Base-by-base conservation (phyloP, 2,329 filamentous ascomycete genomes). In the Claviceps humidiphila region DNA sequence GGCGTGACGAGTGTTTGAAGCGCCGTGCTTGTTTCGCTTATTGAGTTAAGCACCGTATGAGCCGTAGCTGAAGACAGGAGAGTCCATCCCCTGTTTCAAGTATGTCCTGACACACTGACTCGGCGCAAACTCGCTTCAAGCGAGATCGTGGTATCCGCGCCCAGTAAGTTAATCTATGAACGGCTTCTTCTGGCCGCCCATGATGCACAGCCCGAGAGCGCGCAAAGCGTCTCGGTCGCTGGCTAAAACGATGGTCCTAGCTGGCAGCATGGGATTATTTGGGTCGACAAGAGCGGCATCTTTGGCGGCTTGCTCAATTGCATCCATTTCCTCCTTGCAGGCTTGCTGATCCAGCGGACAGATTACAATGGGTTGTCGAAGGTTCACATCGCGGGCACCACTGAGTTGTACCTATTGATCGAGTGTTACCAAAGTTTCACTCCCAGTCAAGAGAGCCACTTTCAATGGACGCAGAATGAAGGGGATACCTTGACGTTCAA, bases 261-360 rank as follows among this genome's bases (percentile, higher is more conserved):
- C 84, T 1, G 93, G 90, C n/a, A 96, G 70, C 84, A 94, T 90
- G 0, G 90, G 93, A 56, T 94, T 88, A 56, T 93, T 87, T 0
- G 85, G 85, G 59, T 91, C 89, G 55, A 97, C 84, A 56, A 87
- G 82, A 16, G 87, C 85, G 2, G 93, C 91, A 60, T 97, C 91
- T 67, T 90, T 91, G 44, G 93, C 93, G 0, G 93, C 87, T 68
- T 95, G 89, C 64, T 96, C 90, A 57, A 98, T 97, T 40, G 90
- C 90, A 61, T 95, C 90, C 89, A 98, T 96, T 71, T 97, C 93
- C 65, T 96, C 90, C 67, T 95, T 96, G 71, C 93, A 98, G 16
- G 85, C 87, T 58, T 94, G 88, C 63, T 96, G 89, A 63, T 98
- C 93, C 56, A 96, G 81, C 0, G 93, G 91, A 62, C 91, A 97